Percentiles rank a stretch among this genome's conserved stretches.
Evolutionary conservation across 2,329 filamentous ascomycete genomes (phyloP).

Genomic region (Colletotrichum paranaense): DNA sequence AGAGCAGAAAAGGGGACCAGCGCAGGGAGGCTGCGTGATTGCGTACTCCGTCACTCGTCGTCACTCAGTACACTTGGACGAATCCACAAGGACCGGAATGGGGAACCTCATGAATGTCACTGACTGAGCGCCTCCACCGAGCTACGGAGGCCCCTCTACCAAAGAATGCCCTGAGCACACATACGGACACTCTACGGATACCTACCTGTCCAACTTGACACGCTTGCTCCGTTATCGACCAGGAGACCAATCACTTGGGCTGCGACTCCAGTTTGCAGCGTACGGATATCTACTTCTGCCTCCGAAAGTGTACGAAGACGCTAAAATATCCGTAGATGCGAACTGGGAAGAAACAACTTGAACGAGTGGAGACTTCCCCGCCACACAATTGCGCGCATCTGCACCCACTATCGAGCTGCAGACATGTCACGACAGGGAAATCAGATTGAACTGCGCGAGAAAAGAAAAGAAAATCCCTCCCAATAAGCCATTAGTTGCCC

Average conservation of each 20-base stretch:
- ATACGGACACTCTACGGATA: not conserved
- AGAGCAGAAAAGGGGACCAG: not conserved
- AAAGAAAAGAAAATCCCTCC: not conserved
- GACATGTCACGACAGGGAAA: not conserved
- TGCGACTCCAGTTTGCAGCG: not conserved
- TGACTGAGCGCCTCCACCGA: constrained; percentile 1
- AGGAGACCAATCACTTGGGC: not conserved
- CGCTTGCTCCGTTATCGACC: not conserved
- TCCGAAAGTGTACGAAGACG: not conserved
- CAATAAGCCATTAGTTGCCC: too few species aligned
- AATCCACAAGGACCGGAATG: not conserved
- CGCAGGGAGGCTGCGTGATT: not conserved
- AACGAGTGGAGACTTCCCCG: not conserved
- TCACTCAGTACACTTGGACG: not conserved
- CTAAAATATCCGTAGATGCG: not conserved
- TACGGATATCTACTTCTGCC: not conserved
- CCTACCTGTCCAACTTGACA: too few species aligned
- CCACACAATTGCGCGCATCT: not conserved
- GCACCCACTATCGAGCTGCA: constrained; percentile 9
- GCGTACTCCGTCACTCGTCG: not conserved
- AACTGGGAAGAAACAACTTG: not conserved
- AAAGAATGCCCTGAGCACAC: not conserved
- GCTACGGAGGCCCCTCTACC: not conserved
- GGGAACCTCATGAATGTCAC: constrained; percentile 4
- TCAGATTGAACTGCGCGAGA: not conserved